A percentile compares a stretch with the other conserved stretches of the same genome.
Conservation (phyloP, 108 stramenopile genomes). For the Licmophora abbreviata region DNA sequence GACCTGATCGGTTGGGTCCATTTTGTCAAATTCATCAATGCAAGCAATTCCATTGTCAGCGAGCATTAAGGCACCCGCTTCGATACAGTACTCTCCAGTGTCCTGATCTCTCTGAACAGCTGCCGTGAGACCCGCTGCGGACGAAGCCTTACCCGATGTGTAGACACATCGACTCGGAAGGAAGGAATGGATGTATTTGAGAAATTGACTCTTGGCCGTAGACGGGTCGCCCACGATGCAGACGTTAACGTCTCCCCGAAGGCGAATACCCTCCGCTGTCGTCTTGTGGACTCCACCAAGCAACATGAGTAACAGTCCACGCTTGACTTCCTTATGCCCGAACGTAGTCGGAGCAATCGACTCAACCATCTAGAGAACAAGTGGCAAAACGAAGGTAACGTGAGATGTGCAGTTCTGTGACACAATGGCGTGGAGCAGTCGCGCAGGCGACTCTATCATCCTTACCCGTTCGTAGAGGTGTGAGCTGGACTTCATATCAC, state of each 20-base stretch:
- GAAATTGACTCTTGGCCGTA: slow-evolving; percentile 96
- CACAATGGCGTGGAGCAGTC: not conserved
- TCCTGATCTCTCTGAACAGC: slow-evolving; percentile 94
- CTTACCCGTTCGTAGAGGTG: slow-evolving; percentile 57
- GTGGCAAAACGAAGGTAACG: not conserved
- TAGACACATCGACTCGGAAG: slow-evolving; percentile 90
- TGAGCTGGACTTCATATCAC: slow-evolving; percentile 61
- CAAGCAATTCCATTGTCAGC: slow-evolving; percentile 99
- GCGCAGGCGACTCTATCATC: not conserved
- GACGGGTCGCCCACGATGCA: slow-evolving; percentile 98
- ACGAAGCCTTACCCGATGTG: slow-evolving; percentile 95
- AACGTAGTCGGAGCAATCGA: slow-evolving; percentile 93
- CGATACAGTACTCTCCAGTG: slow-evolving; percentile 97
- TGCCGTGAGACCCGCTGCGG: slow-evolving; percentile 98
- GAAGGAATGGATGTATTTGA: slow-evolving; percentile 94
- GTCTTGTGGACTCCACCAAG: slow-evolving; percentile 96
- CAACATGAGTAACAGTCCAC: slow-evolving; percentile 93
- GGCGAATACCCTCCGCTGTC: slow-evolving; percentile 92
- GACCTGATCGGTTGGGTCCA: slow-evolving; percentile 96
- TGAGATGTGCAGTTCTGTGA: not conserved
- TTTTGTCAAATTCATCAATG: slow-evolving; percentile 97
- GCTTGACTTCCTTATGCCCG: slow-evolving; percentile 94
- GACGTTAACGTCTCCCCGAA: slow-evolving; percentile 97
- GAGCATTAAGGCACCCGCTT: slow-evolving; percentile 98
- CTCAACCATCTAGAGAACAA: slow-evolving; percentile 50